Evolutionary conservation across 345 rosid genomes (phyloP).

Genomic region (Mallotus nudiflorus): DNA sequence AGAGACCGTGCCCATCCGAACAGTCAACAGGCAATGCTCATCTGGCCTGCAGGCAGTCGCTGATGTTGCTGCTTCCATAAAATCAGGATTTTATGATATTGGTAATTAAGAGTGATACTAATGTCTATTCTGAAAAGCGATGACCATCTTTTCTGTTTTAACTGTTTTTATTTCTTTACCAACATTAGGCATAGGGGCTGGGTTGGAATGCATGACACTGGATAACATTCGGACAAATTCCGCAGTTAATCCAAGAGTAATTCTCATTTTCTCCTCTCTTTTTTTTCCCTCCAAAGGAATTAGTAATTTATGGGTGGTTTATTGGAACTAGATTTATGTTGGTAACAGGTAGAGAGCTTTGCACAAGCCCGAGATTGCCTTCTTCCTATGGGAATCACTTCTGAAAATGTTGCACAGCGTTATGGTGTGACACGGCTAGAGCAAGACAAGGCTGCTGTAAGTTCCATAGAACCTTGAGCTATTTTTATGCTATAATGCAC

Average conservation of each 20-base stretch:
- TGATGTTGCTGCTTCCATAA: slow-evolving; percentile 86
- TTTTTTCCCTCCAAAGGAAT: not conserved
- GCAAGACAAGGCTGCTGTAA: slow-evolving; percentile 90
- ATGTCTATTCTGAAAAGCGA: not conserved
- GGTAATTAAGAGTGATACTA: slow-evolving; percentile 43
- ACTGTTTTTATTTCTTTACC: slow-evolving; percentile 14
- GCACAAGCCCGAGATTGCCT: slow-evolving; percentile 84
- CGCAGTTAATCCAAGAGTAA: slow-evolving; percentile 66
- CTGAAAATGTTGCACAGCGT: slow-evolving; percentile 90
- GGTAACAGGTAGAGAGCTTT: slow-evolving; percentile 55
- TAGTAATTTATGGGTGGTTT: slow-evolving; percentile 4
- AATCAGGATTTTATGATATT: slow-evolving; percentile 84
- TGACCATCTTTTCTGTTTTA: not conserved
- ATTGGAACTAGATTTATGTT: slow-evolving; percentile 7
- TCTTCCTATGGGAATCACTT: slow-evolving; percentile 95
- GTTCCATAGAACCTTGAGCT: slow-evolving; percentile 17
- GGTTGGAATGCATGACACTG: slow-evolving; percentile 80
- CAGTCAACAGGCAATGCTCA: slow-evolving; percentile 94
- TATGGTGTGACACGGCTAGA: slow-evolving; percentile 80
- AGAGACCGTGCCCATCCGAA: slow-evolving; percentile 83
- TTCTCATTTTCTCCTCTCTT: not conserved
- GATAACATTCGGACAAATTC: slow-evolving; percentile 32
- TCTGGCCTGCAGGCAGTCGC: slow-evolving; percentile 93
- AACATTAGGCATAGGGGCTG: slow-evolving; percentile 79
- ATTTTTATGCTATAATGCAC: slow-evolving; percentile 8